Evolutionary conservation across 495 filamentous ascomycete species (phyloP).

Genomic region (Talaromyces wortmannii): DNA sequence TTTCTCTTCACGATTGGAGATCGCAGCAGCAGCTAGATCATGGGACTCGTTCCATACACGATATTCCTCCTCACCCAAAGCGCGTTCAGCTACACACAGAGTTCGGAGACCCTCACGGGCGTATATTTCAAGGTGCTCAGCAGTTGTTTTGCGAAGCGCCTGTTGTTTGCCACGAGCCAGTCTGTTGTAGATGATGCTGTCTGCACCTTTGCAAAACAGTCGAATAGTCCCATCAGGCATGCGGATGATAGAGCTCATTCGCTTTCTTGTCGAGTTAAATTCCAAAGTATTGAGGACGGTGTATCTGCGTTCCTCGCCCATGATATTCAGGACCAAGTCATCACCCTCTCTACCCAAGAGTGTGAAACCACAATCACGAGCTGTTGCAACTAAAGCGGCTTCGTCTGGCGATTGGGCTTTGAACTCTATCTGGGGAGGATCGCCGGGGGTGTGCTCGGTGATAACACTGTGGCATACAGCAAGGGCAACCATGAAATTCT

Average conservation of each 20-base stretch:
- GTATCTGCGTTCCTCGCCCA: slow-evolving; percentile 79
- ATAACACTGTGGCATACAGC: slow-evolving; percentile 96
- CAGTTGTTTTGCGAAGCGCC: slow-evolving; percentile 75
- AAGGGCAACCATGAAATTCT: slow-evolving; percentile 91
- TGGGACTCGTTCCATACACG: slow-evolving; percentile 78
- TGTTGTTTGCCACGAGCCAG: slow-evolving; percentile 78
- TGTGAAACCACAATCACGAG: slow-evolving; percentile 94
- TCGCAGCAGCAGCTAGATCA: slow-evolving; percentile 76
- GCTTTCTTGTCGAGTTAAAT: slow-evolving; percentile 94
- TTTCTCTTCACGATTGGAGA: slow-evolving; percentile 88
- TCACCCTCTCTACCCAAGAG: slow-evolving; percentile 74
- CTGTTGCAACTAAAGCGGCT: slow-evolving; percentile 88
- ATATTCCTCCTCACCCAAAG: slow-evolving; percentile 82
- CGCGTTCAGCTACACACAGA: slow-evolving; percentile 85
- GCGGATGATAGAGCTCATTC: slow-evolving; percentile 95
- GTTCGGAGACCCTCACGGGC: slow-evolving; percentile 93
- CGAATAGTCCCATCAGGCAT: slow-evolving; percentile 93
- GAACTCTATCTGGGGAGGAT: slow-evolving; percentile 87
- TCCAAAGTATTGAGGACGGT: slow-evolving; percentile 91
- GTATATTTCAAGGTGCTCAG: slow-evolving; percentile 93
- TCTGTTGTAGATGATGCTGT: slow-evolving; percentile 95
- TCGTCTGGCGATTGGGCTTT: slow-evolving; percentile 98
- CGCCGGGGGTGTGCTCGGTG: slow-evolving; percentile 78
- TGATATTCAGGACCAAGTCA: slow-evolving; percentile 75
- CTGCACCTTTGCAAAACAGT: slow-evolving; percentile 95